Base-by-base conservation (phyloP, 2,329 filamentous ascomycete species). In the Aspergillus caelatus region DNA sequence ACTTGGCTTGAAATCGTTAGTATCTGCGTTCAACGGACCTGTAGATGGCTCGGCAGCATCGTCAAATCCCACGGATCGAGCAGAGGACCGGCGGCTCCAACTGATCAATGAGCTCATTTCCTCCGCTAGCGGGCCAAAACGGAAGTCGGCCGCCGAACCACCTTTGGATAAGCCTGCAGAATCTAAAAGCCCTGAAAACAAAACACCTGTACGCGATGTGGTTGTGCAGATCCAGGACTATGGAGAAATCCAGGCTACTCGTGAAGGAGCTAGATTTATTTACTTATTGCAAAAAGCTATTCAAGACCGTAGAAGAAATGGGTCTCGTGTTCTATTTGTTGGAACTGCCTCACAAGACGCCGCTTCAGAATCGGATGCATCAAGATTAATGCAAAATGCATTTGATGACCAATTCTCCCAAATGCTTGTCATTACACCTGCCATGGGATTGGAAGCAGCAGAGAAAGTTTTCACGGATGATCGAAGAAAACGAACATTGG, bases 221-320 rank as follows among this genome's bases (percentile, higher is more conserved):
- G 89, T 98, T 62, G 83, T 96, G 45, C 92, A 92, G 70, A 80
- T 97, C 14, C 87, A 91, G 73, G 92, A 98, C 74, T 91, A 93
- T 71, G 88, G 91, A 59, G 92, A 96, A 67, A 83, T 99, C 10
- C 87, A 85, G 70, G 85, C 86, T 72, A 89, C 91, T 0, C 76
- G 85, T 7, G 88, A 92, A 62, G 92, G 93, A 12, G 83, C 86
- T 2, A 84, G 86, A 26, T 85, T 98, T 36, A 79, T 97, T 9
- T 81, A 83, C 46, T 88, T 89, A 63, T 80, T 99, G 14, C 88
- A 91, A 59, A 85, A 86, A 55, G 82, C 91, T 8, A 87, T 96
- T 30, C 89, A 94, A 70, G 85, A 86, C 63, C 85, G 89, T 62
- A 91, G 94, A 82, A 84, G 85, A 60, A 84, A 87, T 45, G 93